phyloP scores from a whole-genome alignment of 305 asterid species.

The Solanum hybrid region DNA sequence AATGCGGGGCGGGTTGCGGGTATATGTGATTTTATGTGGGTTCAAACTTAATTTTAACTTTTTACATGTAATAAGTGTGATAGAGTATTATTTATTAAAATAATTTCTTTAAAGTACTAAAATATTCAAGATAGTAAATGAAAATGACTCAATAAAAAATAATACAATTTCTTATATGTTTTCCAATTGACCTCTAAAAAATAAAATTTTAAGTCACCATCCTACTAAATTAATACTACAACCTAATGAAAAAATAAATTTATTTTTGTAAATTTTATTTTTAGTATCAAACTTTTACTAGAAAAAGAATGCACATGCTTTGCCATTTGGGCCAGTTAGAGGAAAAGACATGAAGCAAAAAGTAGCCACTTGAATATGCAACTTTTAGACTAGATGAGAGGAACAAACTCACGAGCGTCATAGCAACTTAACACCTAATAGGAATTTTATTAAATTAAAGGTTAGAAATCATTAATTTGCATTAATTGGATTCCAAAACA shows the following conservation, averaged over 20 bases:
- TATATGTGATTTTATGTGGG: no score
- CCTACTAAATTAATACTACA: neutral
- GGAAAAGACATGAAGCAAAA: neutral
- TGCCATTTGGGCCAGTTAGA: neutral
- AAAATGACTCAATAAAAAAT: neutral
- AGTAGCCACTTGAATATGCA: neutral
- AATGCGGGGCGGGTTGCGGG: neutral
- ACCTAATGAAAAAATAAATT: no score
- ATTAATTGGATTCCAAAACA: neutral
- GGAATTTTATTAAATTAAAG: neutral
- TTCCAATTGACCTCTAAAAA: neutral
- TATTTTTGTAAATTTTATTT: no score
- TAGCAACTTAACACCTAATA: neutral
- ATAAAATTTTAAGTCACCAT: neutral
- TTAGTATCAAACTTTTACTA: neutral
- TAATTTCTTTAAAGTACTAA: neutral
- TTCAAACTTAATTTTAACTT: no score
- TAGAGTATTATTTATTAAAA: no score
- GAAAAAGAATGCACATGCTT: neutral
- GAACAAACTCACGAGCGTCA: neutral
- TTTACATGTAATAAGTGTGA: neutral
- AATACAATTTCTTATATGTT: neutral
- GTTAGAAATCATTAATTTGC: neutral
- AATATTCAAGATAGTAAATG: neutral
- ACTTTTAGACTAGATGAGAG: neutral